Conservation (phyloP, 2,329 filamentous ascomycete species). For the Apiospora arundinis region DNA sequence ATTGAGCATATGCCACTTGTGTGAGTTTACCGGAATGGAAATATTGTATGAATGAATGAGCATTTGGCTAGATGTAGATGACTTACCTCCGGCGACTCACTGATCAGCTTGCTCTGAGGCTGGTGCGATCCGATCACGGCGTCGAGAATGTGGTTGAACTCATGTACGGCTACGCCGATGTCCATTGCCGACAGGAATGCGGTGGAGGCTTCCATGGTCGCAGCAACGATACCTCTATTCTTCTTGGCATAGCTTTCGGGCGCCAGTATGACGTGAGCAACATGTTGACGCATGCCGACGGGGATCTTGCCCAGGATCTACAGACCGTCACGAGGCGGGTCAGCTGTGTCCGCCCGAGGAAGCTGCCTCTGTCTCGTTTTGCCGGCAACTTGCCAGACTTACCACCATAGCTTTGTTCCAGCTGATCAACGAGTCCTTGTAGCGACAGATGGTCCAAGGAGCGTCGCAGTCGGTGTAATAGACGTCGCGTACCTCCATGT, state of each 20-base stretch:
- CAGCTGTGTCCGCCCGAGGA: background rate
- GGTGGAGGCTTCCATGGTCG: background rate
- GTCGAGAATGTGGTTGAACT: conserved; percentile 9
- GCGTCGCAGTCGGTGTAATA: background rate
- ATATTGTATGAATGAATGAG: too few species aligned
- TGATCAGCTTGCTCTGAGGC: background rate
- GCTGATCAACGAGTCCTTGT: background rate
- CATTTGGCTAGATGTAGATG: too few species aligned
- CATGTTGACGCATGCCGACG: conserved; percentile 1
- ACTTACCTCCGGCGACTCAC: background rate
- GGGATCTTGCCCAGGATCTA: background rate
- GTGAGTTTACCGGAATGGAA: too few species aligned
- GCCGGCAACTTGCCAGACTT: background rate
- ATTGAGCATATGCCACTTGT: too few species aligned
- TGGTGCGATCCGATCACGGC: background rate
- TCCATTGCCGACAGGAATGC: background rate
- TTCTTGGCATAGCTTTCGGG: conserved; percentile 1
- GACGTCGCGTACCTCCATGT: background rate
- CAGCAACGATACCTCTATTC: background rate
- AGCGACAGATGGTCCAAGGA: background rate
- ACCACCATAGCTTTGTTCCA: background rate
- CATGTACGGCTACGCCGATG: background rate
- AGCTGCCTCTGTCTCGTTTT: background rate
- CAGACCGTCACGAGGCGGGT: background rate
- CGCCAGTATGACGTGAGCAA: background rate